Evolutionary conservation across 345 rosid species (phyloP).

Genomic region (Physaria fendleri): DNA sequence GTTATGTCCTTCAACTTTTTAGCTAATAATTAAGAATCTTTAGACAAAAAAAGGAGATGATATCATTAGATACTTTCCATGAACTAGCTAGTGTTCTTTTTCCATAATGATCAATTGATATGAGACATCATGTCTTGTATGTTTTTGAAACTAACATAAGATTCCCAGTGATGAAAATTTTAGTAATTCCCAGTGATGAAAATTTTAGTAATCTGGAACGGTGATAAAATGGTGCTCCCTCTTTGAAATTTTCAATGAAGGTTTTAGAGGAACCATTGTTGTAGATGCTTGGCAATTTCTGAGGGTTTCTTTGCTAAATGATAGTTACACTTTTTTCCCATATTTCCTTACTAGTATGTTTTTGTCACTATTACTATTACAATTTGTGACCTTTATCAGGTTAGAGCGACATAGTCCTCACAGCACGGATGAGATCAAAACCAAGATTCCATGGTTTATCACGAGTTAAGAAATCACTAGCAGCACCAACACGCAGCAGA

Average conservation of each 20-base stretch:
- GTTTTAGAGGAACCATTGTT: constrained; percentile 33
- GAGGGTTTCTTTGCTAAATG: constrained; percentile 12
- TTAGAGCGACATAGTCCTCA: neutral
- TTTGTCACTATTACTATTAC: neutral
- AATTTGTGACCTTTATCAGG: neutral
- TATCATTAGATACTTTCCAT: neutral
- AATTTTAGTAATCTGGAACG: constrained; percentile 29
- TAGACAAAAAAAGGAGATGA: neutral
- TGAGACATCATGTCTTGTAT: neutral
- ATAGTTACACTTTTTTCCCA: neutral
- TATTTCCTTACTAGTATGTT: too few species aligned
- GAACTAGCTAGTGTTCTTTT: neutral
- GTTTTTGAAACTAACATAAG: neutral
- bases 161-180: constrained; percentile 35
- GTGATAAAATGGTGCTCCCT: constrained; percentile 33
- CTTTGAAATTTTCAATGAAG: constrained; percentile 18
- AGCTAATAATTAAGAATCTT: neutral
- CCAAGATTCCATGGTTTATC: neutral
- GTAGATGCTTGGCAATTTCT: constrained; percentile 31
- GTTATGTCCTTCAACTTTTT: neutral
- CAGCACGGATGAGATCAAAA: neutral
- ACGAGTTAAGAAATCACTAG: neutral
- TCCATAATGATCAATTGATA: neutral
- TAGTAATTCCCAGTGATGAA: constrained; percentile 35
- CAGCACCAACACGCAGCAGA: neutral